Base-by-base conservation (phyloP, 1,139 yeast species). In the Zygosaccharomyces pseudobailii region DNA sequence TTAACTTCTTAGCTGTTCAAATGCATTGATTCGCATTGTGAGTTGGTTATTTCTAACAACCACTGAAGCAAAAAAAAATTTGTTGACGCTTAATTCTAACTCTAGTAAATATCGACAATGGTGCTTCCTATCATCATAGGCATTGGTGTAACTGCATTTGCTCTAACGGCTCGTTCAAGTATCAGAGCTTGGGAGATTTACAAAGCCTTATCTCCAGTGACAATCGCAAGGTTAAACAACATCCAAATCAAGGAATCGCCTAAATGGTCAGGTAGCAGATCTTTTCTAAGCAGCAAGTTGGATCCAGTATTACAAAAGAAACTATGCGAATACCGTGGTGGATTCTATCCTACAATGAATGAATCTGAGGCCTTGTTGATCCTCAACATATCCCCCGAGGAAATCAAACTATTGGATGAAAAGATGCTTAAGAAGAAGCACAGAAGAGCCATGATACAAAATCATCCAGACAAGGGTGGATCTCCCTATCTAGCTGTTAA, bases 401-500 rank as follows among this genome's bases (percentile, higher is more conserved):
- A 88, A 81, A 64, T 76, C 84, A 61, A 81, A 83, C 24, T 78
- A 79, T 37, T 76, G 84, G 60, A 78, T 19, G 80, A 82, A 65
- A 72, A 80, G 46, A 82, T 82, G 65, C 76, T 92, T 58, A 90
- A 89, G 69, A 95, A 85, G 53, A 87, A 87, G 49, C 97, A 92
- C 67, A 79, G 97, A 70, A 78, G 77, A 62, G 86, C 88, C 69
- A 87, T 90, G 94, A 73, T 92, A 61, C 76, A 85, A 48, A 90
- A 90, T 69, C 98, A 92, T 66, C 98, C 98, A 6, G 98, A 92
- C 71, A 86, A 90, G 63, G 97, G 97, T 38, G 98, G 98, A 3
- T 85, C 95, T 23, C 92, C 97, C n/a, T 90, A 79, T 61, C 69
- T 92, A 64, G 97, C 98, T 50, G 88, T 96, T 46, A 92, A 92